phyloP scores from a whole-genome alignment of 2,329 filamentous ascomycete species.

The Periconia digitata region DNA sequence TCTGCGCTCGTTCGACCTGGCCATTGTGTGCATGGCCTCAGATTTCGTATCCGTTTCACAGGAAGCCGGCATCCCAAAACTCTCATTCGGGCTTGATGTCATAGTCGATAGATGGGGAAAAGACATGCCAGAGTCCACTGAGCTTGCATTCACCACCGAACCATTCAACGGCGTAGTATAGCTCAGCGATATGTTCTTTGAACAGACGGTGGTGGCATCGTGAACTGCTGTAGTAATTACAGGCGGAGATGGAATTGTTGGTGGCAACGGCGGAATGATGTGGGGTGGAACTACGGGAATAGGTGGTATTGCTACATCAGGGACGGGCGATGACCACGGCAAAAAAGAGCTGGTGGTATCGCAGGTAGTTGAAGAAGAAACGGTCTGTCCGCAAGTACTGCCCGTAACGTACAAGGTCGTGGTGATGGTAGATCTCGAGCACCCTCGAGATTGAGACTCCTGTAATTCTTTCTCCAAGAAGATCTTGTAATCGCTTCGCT shows the following conservation, averaged over 20 bases:
- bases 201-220: conserved; percentile 11
- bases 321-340: not conserved
- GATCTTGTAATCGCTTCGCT: not conserved
- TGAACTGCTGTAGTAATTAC: conserved; percentile 12
- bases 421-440: not conserved
- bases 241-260: conserved; percentile 1
- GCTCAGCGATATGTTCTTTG: not conserved
- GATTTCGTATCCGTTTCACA: not conserved
- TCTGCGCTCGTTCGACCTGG: not conserved
- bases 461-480: not conserved
- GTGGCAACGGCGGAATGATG: not conserved
- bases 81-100: not conserved
- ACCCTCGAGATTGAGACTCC: not conserved
- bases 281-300: conserved; percentile 1
- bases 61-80: not conserved
- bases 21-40: not conserved
- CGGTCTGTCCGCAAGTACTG: conserved; percentile 4
- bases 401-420: conserved; percentile 2
- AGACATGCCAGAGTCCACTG: conserved; percentile 8
- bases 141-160: conserved; percentile 6
- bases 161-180: not conserved
- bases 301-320: not conserved
- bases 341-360: not conserved
- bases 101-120: conserved; percentile 8
- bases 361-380: not conserved